Evolutionary conservation across 306 rosid species (phyloP), one percentile per base, ranked within the genome.

Genomic region (Biancaea sappan): DNA sequence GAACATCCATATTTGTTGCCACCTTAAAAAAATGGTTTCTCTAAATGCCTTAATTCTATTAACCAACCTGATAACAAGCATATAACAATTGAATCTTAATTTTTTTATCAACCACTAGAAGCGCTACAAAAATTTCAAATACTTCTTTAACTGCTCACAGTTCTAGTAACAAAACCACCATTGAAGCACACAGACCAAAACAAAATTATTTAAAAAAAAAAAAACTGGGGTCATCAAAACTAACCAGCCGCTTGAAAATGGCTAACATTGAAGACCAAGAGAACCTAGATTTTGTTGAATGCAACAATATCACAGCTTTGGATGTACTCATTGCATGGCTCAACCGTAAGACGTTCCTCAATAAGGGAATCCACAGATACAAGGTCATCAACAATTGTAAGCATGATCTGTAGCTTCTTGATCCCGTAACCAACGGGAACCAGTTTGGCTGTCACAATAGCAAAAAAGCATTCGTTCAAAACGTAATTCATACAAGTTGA

Each of bases 291-390:
- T 78, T 92, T 92, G 92, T 92, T 92, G 88, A 92, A 92, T 54
- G 98, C 98, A 1, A 87, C 98, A 41, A 92, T 92, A 87, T 92
- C 98, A 47, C 98, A 92, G 85, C 98, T 92, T 63, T 92, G 98
- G 76, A 92, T 15, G 16, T 80, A 71, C 81, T 90, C 96, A 2
- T 73, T 89, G 80, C 82, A 64, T 4, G 98, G 98, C 66, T 87
- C 92, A 3, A 73, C 94, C 0, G 96, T 92, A 15, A 92, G 94
- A 8, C 0, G 73, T 76, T 92, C 98, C 78, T 92, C 98, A 8
- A 92, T 83, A 21, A 92, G 91, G 58, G 75, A 0, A 62, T 92
- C 98, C 70, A 90, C 92, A 0, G 98, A 92, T 8, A 92, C 98
- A 22, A 92, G 94, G 72, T 92, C 98, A 54, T 92, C 98, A 1